Percentiles rank a stretch among this genome's conserved stretches.
Evolutionary conservation across 148 eudicot species (phyloP).

Genomic region (Chenopodium album): DNA sequence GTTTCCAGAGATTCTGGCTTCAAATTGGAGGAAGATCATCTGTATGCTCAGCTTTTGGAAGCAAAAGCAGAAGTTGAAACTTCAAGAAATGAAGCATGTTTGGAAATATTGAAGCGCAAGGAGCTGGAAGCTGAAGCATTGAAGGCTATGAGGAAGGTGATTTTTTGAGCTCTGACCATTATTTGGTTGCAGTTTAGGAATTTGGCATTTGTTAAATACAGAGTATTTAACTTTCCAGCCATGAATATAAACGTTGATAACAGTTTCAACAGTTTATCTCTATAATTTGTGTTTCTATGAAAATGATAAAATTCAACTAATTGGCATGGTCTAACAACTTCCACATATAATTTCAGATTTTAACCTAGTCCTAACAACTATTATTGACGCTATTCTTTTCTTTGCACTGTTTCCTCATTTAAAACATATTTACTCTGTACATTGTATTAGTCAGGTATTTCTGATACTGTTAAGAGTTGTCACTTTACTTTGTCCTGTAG

Average conservation of each 20-base stretch:
- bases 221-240: background rate
- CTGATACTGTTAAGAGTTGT: background rate
- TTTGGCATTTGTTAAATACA: background rate
- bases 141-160: slow-evolving; percentile 53
- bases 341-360: background rate
- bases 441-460: no score
- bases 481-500: background rate
- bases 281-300: no score
- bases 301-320: no score
- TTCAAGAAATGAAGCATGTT: slow-evolving; percentile 40
- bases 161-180: background rate
- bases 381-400: background rate
- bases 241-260: no score
- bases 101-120: slow-evolving; percentile 48
- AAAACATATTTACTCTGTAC: background rate
- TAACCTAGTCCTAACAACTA: background rate
- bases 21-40: slow-evolving; percentile 46
- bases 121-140: slow-evolving; percentile 54
- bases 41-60: slow-evolving; percentile 46
- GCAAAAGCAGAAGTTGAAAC: slow-evolving; percentile 39
- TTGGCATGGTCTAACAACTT: background rate
- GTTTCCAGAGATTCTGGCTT: slow-evolving; percentile 32
- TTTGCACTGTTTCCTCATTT: background rate
- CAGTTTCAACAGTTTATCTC: no score
- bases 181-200: background rate